Conservation (phyloP, 2,329 filamentous ascomycete species). For the Cladophialophora yegresii region DNA sequence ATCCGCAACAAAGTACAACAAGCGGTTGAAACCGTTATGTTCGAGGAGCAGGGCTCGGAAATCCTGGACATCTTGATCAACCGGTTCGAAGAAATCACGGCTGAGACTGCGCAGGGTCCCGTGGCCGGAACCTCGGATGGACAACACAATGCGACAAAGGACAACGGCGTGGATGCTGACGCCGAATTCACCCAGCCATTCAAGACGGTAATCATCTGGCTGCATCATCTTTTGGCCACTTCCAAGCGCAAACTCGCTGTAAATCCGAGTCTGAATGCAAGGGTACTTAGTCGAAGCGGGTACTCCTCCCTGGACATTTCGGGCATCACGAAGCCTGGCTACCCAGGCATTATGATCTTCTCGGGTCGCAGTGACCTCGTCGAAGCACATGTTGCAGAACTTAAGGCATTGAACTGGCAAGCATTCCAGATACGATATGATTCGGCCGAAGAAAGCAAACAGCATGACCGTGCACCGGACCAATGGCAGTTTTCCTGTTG, state of each 20-base stretch:
- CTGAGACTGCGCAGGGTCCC: not conserved
- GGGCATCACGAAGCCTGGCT: conserved; percentile 34
- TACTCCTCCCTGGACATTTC: not conserved
- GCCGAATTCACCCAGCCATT: not conserved
- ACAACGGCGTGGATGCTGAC: not conserved
- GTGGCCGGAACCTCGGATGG: not conserved
- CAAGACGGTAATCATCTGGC: conserved; percentile 35
- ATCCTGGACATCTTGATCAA: conserved; percentile 29
- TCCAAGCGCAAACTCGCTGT: conserved; percentile 35
- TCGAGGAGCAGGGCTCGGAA: conserved; percentile 18
- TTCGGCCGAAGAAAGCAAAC: conserved; percentile 12
- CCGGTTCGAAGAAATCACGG: conserved; percentile 20
- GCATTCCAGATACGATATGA: conserved; percentile 34
- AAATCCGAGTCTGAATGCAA: not conserved
- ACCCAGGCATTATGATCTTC: conserved; percentile 34
- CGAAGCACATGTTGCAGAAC: conserved; percentile 30
- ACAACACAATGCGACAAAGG: not conserved
- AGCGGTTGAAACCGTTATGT: conserved; percentile 8
- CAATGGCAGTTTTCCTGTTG: conserved; percentile 28
- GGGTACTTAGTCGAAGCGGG: not conserved
- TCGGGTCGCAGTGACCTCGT: conserved; percentile 26
- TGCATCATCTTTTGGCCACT: conserved; percentile 34
- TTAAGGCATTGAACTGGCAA: conserved; percentile 32
- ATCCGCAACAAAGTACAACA: conserved; percentile 19
- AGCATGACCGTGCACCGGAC: not conserved